Base-by-base conservation (phyloP, 352 stramenopile species). In the Phytophthora fragariae region DNA sequence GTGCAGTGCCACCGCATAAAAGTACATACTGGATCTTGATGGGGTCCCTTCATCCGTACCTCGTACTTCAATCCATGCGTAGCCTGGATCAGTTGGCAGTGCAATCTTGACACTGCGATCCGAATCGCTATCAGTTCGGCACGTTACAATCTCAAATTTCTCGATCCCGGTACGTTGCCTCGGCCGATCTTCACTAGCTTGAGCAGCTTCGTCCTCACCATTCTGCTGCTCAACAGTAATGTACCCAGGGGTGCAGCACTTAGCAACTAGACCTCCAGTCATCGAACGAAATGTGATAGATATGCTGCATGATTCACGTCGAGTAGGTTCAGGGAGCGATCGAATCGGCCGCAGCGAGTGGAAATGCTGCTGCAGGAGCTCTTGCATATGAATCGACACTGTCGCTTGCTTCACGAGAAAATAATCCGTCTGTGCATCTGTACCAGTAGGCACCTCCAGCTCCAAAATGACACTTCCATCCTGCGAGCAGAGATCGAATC, bases 351-450 rank as follows among this genome's bases (percentile, higher is more conserved):
- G 79, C 6, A 90, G 44, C 10, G 65, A 77, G 7, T 66, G 71
- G 27, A 90, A 81, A 41, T 79, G 77, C 3, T 67, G 74, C 59
- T 88, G 79, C 9, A 89, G 33, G 2, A 92, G 64, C 61, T 92
- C 85, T 58, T 81, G 62, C 62, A 88, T 68, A 17, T 84, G 76
- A 47, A 92, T 58, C 4, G 50, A 75, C 49, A 89, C 73, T 1
- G 71, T 47, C 0, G 64, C 77, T 35, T 80, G 73, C 74, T 89
- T 90, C 50, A 91, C 81, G 47, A 91, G 68, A 39, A 84, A 92
- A 65, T 89, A 91, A 65, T 91, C 83, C 60, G 80, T 80, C 50
- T 84, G 72, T 44, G 83, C 77, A 58, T 92, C 82, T 9, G 80
- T 81, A 0, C 82, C 76, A 0, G 67, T 29, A 1, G 85, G 85